A percentile compares a stretch with the other conserved stretches of the same genome.
These are phyloP conservation scores for Inga oerstediana DNA, from an alignment of 306 rosid species.

Conservation along the genomic window DNA sequence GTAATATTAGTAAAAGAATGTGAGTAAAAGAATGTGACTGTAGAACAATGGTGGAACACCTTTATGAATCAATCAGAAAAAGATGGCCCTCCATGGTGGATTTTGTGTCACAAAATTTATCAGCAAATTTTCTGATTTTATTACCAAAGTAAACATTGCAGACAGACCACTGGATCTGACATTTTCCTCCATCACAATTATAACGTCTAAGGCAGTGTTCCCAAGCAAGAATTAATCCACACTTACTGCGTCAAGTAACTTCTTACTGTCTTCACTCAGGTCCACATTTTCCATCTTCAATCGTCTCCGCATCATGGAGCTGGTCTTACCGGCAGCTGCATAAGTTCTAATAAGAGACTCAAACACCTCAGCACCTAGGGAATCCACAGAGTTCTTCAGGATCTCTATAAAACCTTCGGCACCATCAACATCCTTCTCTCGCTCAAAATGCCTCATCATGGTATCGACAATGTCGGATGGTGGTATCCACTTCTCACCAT, in stretches of 20 bases:
- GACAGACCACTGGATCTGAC: slow-evolving; percentile 32
- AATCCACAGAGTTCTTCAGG: slow-evolving; percentile 63
- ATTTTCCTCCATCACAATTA: slow-evolving; percentile 38
- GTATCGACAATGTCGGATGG: slow-evolving; percentile 42
- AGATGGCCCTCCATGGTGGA: slow-evolving; percentile 22
- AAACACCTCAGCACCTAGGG: slow-evolving; percentile 57
- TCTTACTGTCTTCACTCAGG: slow-evolving; percentile 60
- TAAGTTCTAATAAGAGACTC: slow-evolving; percentile 85
- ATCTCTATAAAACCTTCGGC: slow-evolving; percentile 76
- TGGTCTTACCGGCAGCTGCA: slow-evolving; percentile 72
- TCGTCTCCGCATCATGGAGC: slow-evolving; percentile 52
- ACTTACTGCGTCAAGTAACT: slow-evolving; percentile 67
- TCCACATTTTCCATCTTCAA: slow-evolving; percentile 87
- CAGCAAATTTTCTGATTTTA: slow-evolving; percentile 35
- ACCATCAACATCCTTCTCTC: slow-evolving; percentile 79
- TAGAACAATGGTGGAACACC: background rate
- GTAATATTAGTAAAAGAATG: background rate
- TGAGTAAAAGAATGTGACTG: background rate
- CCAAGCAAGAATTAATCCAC: slow-evolving; percentile 50
- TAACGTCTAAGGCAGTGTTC: background rate
- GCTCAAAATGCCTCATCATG: slow-evolving; percentile 73
- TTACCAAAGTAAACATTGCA: slow-evolving; percentile 30
- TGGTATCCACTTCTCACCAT: slow-evolving; percentile 75
- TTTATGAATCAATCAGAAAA: slow-evolving; percentile 30
- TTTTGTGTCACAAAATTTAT: slow-evolving; percentile 18